Evolutionary conservation across 768 basidiomycete genomes (phyloP).

Genomic region (Psilocybe sp.): DNA sequence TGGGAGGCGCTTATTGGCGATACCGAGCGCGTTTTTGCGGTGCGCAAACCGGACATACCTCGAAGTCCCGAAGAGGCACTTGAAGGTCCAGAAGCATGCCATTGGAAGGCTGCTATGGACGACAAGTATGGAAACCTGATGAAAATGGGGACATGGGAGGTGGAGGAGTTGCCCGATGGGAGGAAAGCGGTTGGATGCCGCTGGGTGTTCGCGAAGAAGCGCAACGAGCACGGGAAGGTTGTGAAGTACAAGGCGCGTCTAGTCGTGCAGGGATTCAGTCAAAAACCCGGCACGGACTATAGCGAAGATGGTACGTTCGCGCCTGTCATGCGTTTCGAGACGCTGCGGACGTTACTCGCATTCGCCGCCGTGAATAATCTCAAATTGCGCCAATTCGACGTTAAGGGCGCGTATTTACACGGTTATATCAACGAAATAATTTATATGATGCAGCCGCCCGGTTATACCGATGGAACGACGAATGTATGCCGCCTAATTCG

Average conservation of each 20-base stretch:
- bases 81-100: neutral
- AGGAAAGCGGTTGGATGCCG: conserved; percentile 21
- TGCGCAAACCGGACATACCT: neutral
- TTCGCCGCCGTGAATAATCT: conserved; percentile 30
- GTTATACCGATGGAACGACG: conserved; percentile 24
- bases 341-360: conserved; percentile 27
- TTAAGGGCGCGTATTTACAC: conserved; percentile 37
- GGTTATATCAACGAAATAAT: conserved; percentile 28
- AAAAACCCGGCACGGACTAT: conserved; percentile 36
- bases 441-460: conserved; percentile 36
- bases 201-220: conserved; percentile 35
- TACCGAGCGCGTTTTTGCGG: neutral
- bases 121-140: conserved; percentile 21
- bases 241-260: conserved; percentile 29
- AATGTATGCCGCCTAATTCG: conserved; percentile 18
- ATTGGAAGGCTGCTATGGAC: conserved; percentile 25
- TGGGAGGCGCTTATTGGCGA: neutral
- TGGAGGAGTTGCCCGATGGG: conserved; percentile 20
- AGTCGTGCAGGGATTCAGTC: conserved; percentile 33
- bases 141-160: conserved; percentile 27
- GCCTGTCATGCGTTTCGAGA: conserved; percentile 27
- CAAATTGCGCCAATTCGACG: conserved; percentile 38
- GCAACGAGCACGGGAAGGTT: conserved; percentile 28
- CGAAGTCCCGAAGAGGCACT: conserved; percentile 5
- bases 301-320: conserved; percentile 23